Evolutionary conservation across 495 filamentous ascomycete genomes (phyloP), one percentile per base, ranked within the genome.

Genomic region (Penicillium steckii): DNA sequence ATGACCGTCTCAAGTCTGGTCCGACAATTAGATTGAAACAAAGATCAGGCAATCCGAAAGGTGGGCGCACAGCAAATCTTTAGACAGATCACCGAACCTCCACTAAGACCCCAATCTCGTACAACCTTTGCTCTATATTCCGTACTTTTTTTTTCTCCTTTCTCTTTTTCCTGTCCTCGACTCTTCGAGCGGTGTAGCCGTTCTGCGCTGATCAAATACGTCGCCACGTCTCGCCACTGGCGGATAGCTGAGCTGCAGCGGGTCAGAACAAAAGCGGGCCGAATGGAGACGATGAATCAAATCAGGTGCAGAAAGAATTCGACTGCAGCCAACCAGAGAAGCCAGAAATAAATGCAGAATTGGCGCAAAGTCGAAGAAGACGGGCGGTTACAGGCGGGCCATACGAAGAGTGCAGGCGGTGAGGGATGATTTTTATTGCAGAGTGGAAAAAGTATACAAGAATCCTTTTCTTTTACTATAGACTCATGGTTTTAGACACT

Each of bases 41-140:
- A 26, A 40, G 53, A 57, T 64, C 57, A 62, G 53, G 44, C 58
- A 52, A 62, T 56, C 46, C 45, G 43, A 52, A 33, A 48, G 56
- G 56, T 48, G 43, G 17, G 26, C n/a, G n/a, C 32, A 21, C 44
- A 19, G 19, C 32, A 5, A 43, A 18, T 21, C 8, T n/a, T 23
- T 23, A 23, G 18, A 21, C 8, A 21, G 23, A 22, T 13, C 38
- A 41, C 38, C 33, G 23, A n/a, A 7, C 38, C 38, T 22, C 21
- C 18, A 38, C 35, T 12, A 23, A 8, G n/a, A n/a, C 8, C n/a
- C 25, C n/a, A 42, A 50, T 15, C 35, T 12, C 1, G 38, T 53
- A 30, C 25, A 38, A 42, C 53, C 27, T 4, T 7, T 17, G 33
- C 33, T n/a, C n/a, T 37, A 15, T 37, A 37, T n/a, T n/a, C n/a